phyloP scores from a whole-genome alignment of 2,329 filamentous ascomycete species.

The Rutstroemia sp. region DNA sequence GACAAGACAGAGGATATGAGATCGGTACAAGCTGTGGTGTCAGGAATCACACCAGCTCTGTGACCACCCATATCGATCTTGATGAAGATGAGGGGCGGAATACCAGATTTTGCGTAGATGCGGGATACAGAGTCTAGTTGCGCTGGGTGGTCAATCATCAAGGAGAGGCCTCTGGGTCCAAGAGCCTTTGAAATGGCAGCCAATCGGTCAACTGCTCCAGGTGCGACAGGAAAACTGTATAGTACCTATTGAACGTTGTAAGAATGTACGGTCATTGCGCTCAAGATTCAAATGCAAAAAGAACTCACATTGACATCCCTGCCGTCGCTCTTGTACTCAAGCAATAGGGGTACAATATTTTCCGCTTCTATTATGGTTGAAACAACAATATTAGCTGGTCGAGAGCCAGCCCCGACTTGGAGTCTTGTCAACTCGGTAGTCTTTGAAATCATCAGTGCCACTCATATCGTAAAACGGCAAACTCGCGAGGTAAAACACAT shows the following conservation, averaged over 20 bases:
- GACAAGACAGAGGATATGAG: conserved; percentile 41
- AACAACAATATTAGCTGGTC: conserved; percentile 51
- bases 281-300: not conserved
- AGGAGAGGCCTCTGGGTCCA: conserved; percentile 47
- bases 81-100: conserved; percentile 52
- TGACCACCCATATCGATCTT: conserved; percentile 70
- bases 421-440: conserved; percentile 58
- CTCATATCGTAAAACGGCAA: conserved; percentile 11
- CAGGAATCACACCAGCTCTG: conserved; percentile 58
- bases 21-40: conserved; percentile 37
- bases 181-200: conserved; percentile 47
- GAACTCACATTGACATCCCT: conserved; percentile 50
- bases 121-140: conserved; percentile 48
- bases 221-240: conserved; percentile 64
- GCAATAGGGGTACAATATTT: conserved; percentile 51
- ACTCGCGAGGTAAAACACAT: too few species aligned
- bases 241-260: conserved; percentile 17
- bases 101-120: conserved; percentile 36
- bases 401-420: conserved; percentile 54
- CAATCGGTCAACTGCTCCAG: conserved; percentile 53
- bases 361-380: conserved; percentile 73
- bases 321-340: conserved; percentile 46
- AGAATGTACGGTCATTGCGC: not conserved
- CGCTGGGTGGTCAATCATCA: conserved; percentile 62
- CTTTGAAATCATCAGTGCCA: conserved; percentile 31